These are phyloP conservation scores for Pythium biforme DNA, from an alignment of 352 stramenopile species.

Conservation along the genomic window DNA sequence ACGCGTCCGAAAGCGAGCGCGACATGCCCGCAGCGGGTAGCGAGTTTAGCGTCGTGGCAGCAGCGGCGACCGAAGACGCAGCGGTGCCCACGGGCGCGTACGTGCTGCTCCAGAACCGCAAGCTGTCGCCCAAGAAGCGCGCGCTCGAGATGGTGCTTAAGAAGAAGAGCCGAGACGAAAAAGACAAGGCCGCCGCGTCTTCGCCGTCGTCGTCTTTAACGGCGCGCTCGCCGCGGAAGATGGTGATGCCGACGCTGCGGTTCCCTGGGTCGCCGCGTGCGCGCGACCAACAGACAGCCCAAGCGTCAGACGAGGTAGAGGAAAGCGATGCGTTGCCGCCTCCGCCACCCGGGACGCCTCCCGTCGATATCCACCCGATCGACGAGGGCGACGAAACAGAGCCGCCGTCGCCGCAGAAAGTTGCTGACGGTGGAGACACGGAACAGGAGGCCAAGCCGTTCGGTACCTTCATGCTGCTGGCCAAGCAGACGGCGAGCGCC, in stretches of 20 bases:
- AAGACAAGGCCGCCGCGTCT: background rate
- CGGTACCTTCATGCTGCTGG: constrained; percentile 47
- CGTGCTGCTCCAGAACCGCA: constrained; percentile 66
- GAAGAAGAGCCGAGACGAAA: constrained; percentile 56
- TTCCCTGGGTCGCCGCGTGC: constrained; percentile 19
- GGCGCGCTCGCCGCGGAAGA: constrained; percentile 6
- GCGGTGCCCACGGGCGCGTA: constrained; percentile 41
- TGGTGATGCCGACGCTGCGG: constrained; percentile 24
- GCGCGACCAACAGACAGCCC: background rate
- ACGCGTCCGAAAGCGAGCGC: too few relatives aligned
- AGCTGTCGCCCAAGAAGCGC: constrained; percentile 65
- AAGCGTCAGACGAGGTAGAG: background rate
- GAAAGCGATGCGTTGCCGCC: background rate
- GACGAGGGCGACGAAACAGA: constrained; percentile 17
- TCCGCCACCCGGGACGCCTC: background rate
- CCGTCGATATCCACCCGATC: constrained; percentile 6
- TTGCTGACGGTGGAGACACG: background rate
- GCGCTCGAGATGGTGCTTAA: constrained; percentile 63
- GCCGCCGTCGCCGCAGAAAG: constrained; percentile 9
- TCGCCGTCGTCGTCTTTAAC: background rate
- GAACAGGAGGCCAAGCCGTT: constrained; percentile 12
- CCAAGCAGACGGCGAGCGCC: constrained; percentile 29
- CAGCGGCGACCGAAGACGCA: constrained; percentile 5
- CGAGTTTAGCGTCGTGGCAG: background rate
- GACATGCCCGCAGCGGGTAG: background rate